Conservation (phyloP, 2,329 filamentous ascomycete species). For the Basipetospora chlamydospora region DNA sequence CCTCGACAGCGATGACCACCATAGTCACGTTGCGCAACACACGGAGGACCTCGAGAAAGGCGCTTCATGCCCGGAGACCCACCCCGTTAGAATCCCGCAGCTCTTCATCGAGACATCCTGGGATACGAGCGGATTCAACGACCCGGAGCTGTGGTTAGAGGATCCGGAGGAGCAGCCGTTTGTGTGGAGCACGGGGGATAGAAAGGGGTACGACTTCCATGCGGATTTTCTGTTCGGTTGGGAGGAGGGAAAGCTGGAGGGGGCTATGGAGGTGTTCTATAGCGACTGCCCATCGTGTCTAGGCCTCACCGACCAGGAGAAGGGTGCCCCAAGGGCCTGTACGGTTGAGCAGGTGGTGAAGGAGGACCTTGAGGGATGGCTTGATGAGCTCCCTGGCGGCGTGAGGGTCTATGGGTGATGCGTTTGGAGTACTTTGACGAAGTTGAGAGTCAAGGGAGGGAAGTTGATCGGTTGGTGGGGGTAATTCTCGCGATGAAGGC, state of each 20-base stretch:
- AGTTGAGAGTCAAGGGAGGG: too few species aligned
- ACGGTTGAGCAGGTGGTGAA: background rate
- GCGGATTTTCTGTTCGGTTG: background rate
- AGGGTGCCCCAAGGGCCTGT: background rate
- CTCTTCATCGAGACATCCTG: conserved; percentile 6
- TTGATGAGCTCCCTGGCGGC: background rate
- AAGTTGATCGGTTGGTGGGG: too few species aligned
- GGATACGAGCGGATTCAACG: conserved; percentile 6
- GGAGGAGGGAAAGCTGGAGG: background rate
- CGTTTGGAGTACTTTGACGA: too few species aligned
- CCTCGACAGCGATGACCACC: conserved; percentile 18
- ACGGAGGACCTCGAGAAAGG: background rate
- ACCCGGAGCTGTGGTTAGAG: conserved; percentile 2
- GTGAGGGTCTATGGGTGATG: too few species aligned
- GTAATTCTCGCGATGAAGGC: too few species aligned
- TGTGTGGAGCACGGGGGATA: conserved; percentile 3
- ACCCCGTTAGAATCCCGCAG: conserved; percentile 7
- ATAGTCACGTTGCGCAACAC: conserved; percentile 4
- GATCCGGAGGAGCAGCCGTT: conserved; percentile 5
- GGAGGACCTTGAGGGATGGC: background rate
- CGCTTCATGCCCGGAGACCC: conserved; percentile 5
- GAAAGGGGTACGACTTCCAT: background rate
- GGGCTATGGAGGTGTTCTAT: background rate
- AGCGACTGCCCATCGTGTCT: background rate
- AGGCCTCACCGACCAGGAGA: background rate